Evolutionary conservation across 352 stramenopile genomes (phyloP), one percentile per base, ranked within the genome.

Genomic region (Phytophthora crassamura): DNA sequence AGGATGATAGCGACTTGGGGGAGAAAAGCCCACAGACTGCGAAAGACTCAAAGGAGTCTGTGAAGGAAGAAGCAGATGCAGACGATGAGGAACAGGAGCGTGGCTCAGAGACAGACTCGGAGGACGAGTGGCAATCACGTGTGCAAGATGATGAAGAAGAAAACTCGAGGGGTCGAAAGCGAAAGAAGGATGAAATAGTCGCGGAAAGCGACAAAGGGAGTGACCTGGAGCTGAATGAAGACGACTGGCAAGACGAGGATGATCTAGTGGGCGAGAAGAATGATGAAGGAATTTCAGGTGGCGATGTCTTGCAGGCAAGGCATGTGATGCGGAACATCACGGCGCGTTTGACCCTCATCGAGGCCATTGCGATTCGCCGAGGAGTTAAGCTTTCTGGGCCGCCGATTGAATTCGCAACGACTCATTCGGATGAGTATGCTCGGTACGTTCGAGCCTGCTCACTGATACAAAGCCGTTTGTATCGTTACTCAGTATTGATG

Each of bases 401-500:
- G 1, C 80, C 78, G n/a, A 68, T 83, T 36, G 74, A 87, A 54
- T 67, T 74, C 15, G 64, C 80, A 42, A 74, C 78, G 42, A 62
- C 69, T 9, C 75, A 82, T 30, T 48, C 64, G 22, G 76, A 85
- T 56, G 76, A 86, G 34, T 81, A 77, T 60, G 74, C 76, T 62
- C 41, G 41, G 78, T 74, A 68, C 50, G 48, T 52, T 25, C 1
- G 30, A 41, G 47, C 12, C 6, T 22, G 6, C 33, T 10, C 39
- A 38, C 15, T 39, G 28, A n/a, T 11, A 30, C 4, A 30, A 30
- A 30, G 25, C 25, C 4, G 25, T 30, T 30, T 30, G 25, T 30
- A 5, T 30, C 25, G 25, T 5, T 30, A 7, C 4, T 30, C 25
- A 6, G 25, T 30, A 5, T 30, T 30, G 25, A 30, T 30, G 25